Base-by-base conservation (phyloP, 108 stramenopile species). In the Asterionellopsis glacialis region DNA sequence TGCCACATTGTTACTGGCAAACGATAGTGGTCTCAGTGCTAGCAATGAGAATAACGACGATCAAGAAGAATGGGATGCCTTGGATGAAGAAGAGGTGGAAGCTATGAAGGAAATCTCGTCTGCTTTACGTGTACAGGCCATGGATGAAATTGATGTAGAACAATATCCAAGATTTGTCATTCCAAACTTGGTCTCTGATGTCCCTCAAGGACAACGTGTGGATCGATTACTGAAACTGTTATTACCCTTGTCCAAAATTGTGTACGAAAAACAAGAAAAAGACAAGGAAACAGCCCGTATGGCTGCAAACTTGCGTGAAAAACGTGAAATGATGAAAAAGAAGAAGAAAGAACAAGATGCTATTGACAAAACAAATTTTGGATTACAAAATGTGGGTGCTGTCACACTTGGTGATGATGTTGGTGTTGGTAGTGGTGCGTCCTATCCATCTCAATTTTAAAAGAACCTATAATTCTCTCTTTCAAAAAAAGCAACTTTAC, bases 41-140 rank as follows among this genome's bases (percentile, higher is more conserved):
- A 33, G 33, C 7, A 33, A 7, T 33, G 66, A 50, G 11, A 80
- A 73, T 57, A 81, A 80, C 47, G 65, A 75, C 10, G 81, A 86
- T 38, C 80, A 75, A 11, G 92, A 93, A 66, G 84, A 83, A 56
- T 90, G 86, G 87, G 92, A 90, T 69, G 78, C 83, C 21, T 50
- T 87, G 45, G 93, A 90, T 57, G 67, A 91, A 70, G 89, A 94
- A 73, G 92, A 88, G 52, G 76, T 82, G 11, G 92, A 93, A 66
- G 84, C 87, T 11, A 82, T 88, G 81, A 82, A 87, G 57, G 87
- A 88, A 64, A 86, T 86, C 52, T 80, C 85, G 11, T 90, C 88
- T 14, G 87, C 87, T 23, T 73, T 76, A 18, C 70, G 60, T 45
- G 77, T 92, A 9, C 75, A 70, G 55, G 69, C 55, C n/a, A 60